These are phyloP conservation scores for Debaryomyces psychrophilus DNA, from an alignment of 1,139 yeast species.

Conservation along the genomic window DNA sequence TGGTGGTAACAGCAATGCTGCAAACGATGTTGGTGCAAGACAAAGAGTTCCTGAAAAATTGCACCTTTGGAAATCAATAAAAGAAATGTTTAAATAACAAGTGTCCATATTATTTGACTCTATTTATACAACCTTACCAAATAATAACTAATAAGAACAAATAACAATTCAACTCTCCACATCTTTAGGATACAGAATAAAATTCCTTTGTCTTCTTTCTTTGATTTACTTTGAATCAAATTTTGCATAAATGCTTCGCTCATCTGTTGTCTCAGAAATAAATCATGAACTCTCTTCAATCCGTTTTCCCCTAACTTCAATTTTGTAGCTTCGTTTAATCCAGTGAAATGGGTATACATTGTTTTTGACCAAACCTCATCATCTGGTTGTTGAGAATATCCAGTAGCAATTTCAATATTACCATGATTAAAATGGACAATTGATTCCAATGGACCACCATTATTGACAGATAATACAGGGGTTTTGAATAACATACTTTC, in stretches of 20 bases:
- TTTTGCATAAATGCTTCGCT: slow-evolving; percentile 49
- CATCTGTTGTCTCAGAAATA: slow-evolving; percentile 67
- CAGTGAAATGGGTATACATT: slow-evolving; percentile 45
- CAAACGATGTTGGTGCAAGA: slow-evolving; percentile 14
- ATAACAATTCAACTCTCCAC: slow-evolving; percentile 15
- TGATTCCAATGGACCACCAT: slow-evolving; percentile 94
- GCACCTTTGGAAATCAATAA: slow-evolving; percentile 39
- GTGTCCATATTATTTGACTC: slow-evolving; percentile 9
- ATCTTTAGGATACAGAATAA: slow-evolving; percentile 13
- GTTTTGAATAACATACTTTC: slow-evolving; percentile 88
- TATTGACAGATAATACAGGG: slow-evolving; percentile 83
- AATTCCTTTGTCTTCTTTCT: slow-evolving; percentile 18
- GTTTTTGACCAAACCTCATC: slow-evolving; percentile 65
- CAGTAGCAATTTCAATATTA: slow-evolving; percentile 59
- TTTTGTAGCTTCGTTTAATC: slow-evolving; percentile 32
- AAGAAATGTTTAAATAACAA: slow-evolving; percentile 30
- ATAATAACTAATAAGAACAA: slow-evolving; percentile 12
- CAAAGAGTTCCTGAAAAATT: slow-evolving; percentile 28
- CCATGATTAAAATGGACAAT: slow-evolving; percentile 50
- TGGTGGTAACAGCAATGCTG: slow-evolving; percentile 14
- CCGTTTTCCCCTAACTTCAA: slow-evolving; percentile 53
- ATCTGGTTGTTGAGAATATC: slow-evolving; percentile 67
- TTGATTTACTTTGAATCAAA: slow-evolving; percentile 18
- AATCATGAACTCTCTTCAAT: slow-evolving; percentile 46
- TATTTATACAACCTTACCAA: slow-evolving; percentile 4